Percentiles rank a stretch among this genome's conserved stretches.
phyloP scores from a whole-genome alignment of 1,284 basidiomycete genomes.

The Gomphus bonarii region DNA sequence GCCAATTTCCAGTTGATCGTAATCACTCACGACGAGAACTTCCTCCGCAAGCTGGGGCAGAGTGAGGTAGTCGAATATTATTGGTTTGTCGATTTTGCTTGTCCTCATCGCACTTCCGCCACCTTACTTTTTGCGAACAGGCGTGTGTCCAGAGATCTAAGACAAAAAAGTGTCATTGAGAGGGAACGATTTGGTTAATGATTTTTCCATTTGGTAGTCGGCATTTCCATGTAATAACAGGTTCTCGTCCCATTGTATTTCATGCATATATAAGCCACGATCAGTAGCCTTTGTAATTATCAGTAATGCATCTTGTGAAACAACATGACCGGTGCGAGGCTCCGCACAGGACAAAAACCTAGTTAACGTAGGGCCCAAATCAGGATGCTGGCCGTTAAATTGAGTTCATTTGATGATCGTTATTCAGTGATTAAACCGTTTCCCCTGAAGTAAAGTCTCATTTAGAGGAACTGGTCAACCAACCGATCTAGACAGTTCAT shows the following conservation, averaged over 20 bases:
- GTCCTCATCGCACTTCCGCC: background rate
- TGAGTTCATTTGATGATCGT: background rate
- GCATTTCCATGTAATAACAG: background rate
- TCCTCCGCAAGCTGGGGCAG: slow-evolving; percentile 74
- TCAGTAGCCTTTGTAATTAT: background rate
- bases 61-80: slow-evolving; percentile 87
- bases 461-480: too few species aligned
- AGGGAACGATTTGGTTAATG: slow-evolving; percentile 28
- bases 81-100: slow-evolving; percentile 43
- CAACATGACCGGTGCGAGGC: too few species aligned
- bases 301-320: background rate
- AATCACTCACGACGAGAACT: slow-evolving; percentile 93
- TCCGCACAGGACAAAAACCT: too few species aligned
- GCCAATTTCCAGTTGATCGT: slow-evolving; percentile 96
- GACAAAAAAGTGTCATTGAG: slow-evolving; percentile 68
- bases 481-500: too few species aligned
- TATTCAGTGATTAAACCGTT: background rate
- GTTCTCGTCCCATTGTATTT: background rate
- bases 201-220: background rate
- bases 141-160: slow-evolving; percentile 47
- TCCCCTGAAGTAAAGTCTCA: background rate
- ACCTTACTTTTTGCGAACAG: slow-evolving; percentile 20
- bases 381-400: too few species aligned
- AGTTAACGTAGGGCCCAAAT: too few species aligned
- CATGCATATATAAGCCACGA: background rate